Evolutionary conservation across 805 yeast species (phyloP).

Genomic region (Teunomyces funiuensis): DNA sequence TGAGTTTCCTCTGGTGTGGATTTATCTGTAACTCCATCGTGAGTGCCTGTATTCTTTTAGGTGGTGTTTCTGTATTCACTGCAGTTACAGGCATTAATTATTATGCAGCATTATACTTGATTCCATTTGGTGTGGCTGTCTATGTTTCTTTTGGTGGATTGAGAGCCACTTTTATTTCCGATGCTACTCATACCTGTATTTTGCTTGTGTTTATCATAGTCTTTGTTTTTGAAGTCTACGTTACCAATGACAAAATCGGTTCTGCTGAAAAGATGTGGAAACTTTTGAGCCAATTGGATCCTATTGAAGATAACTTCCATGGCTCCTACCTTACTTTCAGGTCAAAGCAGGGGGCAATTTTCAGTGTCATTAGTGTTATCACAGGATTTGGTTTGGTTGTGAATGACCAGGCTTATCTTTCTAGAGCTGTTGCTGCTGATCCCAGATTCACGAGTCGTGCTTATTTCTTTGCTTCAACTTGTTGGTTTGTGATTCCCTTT

Average conservation of each 20-base stretch:
- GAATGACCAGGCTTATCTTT: conserved; percentile 25
- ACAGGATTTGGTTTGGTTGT: conserved; percentile 24
- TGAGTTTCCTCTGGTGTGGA: conserved; percentile 24
- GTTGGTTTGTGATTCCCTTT: conserved; percentile 28
- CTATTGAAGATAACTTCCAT: conserved; percentile 16
- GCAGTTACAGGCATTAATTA: conserved; percentile 16
- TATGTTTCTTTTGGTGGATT: conserved; percentile 26
- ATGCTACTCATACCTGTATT: conserved; percentile 26
- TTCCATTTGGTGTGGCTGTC: conserved; percentile 25
- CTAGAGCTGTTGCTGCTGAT: conserved; percentile 26
- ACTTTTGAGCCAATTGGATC: conserved; percentile 15
- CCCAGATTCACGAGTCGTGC: conserved; percentile 20
- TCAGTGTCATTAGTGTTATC: conserved; percentile 19
- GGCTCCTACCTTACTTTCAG: conserved; percentile 19
- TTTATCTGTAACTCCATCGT: conserved; percentile 23
- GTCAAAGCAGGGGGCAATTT: conserved; percentile 21
- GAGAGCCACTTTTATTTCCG: conserved; percentile 26
- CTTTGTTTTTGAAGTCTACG: conserved; percentile 19
- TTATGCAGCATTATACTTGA: conserved; percentile 19
- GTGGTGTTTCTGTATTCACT: conserved; percentile 17
- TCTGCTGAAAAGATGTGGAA: conserved; percentile 26
- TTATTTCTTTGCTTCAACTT: conserved; percentile 23
- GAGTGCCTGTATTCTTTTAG: conserved; percentile 20
- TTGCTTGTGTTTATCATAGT: conserved; percentile 20
- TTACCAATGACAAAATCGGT: conserved; percentile 20